Percentiles rank a stretch among this genome's conserved stretches.
Evolutionary conservation across 352 stramenopile genomes (phyloP).

Genomic region (Phytophthora niederhauseri): DNA sequence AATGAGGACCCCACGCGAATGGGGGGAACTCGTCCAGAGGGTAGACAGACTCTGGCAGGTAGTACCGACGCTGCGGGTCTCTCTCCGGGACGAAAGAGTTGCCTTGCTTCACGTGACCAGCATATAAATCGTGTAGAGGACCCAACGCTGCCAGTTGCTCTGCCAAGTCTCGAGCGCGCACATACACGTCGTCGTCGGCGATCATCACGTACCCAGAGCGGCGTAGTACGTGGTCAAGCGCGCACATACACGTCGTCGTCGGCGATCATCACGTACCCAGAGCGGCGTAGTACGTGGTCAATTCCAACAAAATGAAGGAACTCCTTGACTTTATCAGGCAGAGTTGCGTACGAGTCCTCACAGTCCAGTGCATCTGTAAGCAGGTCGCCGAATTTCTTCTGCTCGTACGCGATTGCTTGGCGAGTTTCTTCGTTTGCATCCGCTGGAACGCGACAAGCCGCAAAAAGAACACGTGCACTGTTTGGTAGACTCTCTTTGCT

Average conservation of each 20-base stretch:
- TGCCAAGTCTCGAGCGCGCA: conserved; percentile 31
- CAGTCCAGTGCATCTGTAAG: conserved; percentile 57
- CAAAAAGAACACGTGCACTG: conserved; percentile 36
- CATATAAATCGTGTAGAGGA: conserved; percentile 32
- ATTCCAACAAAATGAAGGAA: conserved; percentile 51
- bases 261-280: conserved; percentile 56
- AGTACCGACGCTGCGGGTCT: conserved; percentile 43
- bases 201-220: conserved; percentile 56
- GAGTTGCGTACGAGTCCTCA: conserved; percentile 53
- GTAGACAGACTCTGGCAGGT: conserved; percentile 50
- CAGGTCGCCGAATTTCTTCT: conserved; percentile 41
- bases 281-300: conserved; percentile 23
- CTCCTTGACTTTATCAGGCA: conserved; percentile 64
- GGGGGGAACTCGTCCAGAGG: conserved; percentile 51
- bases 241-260: conserved; percentile 67
- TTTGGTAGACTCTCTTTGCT: conserved; percentile 13
- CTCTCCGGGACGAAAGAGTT: conserved; percentile 33
- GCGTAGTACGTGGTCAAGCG: conserved; percentile 25
- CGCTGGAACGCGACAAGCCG: conserved; percentile 27
- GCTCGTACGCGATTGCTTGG: conserved; percentile 41
- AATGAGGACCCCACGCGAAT: conserved; percentile 60
- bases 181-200: conserved; percentile 59
- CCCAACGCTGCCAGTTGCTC: conserved; percentile 18
- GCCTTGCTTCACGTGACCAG: conserved; percentile 31
- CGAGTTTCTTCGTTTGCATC: conserved; percentile 17